Evolutionary conservation across 495 filamentous ascomycete species (phyloP).

Genomic region (Saxophila tyrrhenica): DNA sequence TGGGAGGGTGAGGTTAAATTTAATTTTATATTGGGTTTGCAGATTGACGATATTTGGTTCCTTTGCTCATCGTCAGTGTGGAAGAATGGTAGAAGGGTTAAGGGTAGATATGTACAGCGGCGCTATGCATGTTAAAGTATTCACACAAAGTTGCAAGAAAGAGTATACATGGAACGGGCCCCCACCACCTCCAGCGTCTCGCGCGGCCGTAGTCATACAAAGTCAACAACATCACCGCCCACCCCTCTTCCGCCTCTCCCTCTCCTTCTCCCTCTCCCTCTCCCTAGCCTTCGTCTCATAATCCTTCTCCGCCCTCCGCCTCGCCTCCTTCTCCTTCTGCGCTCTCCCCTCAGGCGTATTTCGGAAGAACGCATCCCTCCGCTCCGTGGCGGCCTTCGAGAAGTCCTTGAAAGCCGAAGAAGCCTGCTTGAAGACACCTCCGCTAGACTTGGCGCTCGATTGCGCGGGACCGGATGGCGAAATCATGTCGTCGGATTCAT

Average conservation of each 20-base stretch:
- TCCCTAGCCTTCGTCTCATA: conserved; percentile 26
- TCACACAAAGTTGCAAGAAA: no score
- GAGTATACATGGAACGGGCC: no score
- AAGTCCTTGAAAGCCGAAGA: background rate
- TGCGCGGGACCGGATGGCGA: background rate
- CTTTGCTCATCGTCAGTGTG: no score
- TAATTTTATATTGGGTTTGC: no score
- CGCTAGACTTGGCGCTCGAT: background rate
- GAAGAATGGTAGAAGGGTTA: no score
- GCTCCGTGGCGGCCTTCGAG: conserved; percentile 23
- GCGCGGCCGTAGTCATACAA: no score
- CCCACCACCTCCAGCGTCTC: no score
- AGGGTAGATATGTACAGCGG: no score
- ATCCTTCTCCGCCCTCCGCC: conserved; percentile 27
- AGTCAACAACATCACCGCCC: no score
- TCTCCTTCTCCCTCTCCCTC: background rate
- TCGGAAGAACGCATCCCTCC: conserved; percentile 4
- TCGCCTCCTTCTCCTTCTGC: conserved; percentile 25
- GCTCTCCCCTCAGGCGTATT: conserved; percentile 19
- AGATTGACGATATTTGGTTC: background rate
- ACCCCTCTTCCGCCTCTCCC: no score
- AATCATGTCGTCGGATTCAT: background rate
- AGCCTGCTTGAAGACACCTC: background rate
- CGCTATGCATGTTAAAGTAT: no score
- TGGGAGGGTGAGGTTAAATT: background rate